Evolutionary conservation across 2,329 filamentous ascomycete species (phyloP).

Genomic region (Penicillium expansum): DNA sequence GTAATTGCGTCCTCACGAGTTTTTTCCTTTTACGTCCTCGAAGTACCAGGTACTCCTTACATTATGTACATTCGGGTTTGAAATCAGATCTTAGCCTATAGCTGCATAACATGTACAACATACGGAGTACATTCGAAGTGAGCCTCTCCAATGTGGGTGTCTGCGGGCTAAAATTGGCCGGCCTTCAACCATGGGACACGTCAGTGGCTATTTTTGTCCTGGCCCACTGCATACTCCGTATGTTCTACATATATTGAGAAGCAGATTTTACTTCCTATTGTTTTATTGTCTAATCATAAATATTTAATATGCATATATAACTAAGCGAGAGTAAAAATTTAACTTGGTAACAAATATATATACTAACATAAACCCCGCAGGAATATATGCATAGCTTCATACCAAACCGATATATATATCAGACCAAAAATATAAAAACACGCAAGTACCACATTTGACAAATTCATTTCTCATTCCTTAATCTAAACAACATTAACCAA

Average conservation of each 20-base stretch:
- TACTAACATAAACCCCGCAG: too few species aligned
- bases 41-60: not conserved
- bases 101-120: slow-evolving; percentile 2
- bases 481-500: not conserved
- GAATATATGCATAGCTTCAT: not conserved
- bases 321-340: not conserved
- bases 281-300: not conserved
- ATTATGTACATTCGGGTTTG: not conserved
- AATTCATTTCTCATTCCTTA: not conserved
- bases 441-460: too few species aligned
- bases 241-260: not conserved
- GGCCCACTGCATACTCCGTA: slow-evolving; percentile 3
- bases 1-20: not conserved
- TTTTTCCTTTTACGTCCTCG: not conserved
- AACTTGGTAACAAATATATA: not conserved
- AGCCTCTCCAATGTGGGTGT: slow-evolving; percentile 7
- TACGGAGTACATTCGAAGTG: not conserved
- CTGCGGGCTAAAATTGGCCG: slow-evolving; percentile 20
- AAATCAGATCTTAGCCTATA: not conserved
- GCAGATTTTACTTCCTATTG: not conserved
- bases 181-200: slow-evolving; percentile 24
- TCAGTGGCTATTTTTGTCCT: slow-evolving; percentile 14
- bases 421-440: too few species aligned
- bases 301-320: not conserved
- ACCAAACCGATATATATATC: not conserved